Percentiles rank a stretch among this genome's conserved stretches.
Evolutionary conservation across 2,329 filamentous ascomycete genomes (phyloP).

Genomic region (Tolypocladium nubicola): DNA sequence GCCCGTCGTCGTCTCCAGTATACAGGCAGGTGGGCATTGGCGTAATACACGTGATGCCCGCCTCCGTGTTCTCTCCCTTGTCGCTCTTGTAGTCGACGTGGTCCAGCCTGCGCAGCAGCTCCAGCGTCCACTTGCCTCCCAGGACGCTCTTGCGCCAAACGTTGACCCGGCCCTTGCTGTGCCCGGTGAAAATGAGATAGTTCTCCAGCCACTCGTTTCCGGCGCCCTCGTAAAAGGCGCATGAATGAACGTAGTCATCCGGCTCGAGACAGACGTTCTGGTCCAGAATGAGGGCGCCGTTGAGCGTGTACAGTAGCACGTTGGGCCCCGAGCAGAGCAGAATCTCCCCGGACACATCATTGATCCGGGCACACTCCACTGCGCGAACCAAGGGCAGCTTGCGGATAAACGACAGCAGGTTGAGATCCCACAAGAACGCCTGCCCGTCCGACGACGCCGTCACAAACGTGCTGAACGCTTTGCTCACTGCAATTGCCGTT

Average conservation of each 20-base stretch:
- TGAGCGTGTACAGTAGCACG: conserved; percentile 74
- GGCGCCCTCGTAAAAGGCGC: conserved; percentile 85
- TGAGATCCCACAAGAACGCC: conserved; percentile 88
- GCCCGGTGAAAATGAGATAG: conserved; percentile 80
- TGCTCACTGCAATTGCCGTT: conserved; percentile 71
- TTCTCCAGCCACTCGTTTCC: conserved; percentile 88
- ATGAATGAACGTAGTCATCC: conserved; percentile 70
- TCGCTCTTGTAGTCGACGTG: conserved; percentile 60
- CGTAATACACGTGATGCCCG: conserved; percentile 75
- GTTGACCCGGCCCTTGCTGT: conserved; percentile 74
- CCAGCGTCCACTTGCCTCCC: conserved; percentile 59
- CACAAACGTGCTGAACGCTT: conserved; percentile 79
- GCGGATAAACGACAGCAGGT: conserved; percentile 76
- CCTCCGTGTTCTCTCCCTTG: conserved; percentile 45
- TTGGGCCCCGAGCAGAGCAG: conserved; percentile 69
- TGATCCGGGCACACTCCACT: conserved; percentile 70
- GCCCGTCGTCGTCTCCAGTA: conserved; percentile 86
- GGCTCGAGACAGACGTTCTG: conserved; percentile 63
- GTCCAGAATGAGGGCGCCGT: conserved; percentile 72
- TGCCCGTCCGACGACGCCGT: conserved; percentile 75
- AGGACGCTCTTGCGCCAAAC: conserved; percentile 52
- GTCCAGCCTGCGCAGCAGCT: conserved; percentile 71
- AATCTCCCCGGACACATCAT: conserved; percentile 85
- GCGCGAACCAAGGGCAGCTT: conserved; percentile 50
- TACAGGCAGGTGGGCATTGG: conserved; percentile 79